phyloP scores from a whole-genome alignment of 2,329 filamentous ascomycete genomes.

The Plectosphaerella sp. region DNA sequence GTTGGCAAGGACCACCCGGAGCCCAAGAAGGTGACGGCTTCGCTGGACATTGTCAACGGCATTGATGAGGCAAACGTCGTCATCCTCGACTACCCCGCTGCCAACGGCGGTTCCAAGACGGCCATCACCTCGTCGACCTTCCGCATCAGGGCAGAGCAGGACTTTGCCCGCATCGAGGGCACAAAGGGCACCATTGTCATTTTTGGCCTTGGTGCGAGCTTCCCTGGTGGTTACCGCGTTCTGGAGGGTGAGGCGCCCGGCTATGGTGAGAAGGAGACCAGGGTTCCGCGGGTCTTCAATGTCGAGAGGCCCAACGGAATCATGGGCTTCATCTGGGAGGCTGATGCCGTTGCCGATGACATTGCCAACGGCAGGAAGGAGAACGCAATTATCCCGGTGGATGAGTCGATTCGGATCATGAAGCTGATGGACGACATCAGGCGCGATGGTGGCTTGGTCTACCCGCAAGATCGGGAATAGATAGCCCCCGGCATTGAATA shows the following conservation, averaged over 20 bases:
- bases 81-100: conserved; percentile 30
- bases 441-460: conserved; percentile 21
- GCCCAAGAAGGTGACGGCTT: conserved; percentile 27
- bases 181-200: conserved; percentile 19
- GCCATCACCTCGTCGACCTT: conserved; percentile 36
- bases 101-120: conserved; percentile 22
- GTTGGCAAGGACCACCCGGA: conserved; percentile 17
- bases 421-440: conserved; percentile 42
- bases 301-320: conserved; percentile 25
- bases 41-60: conserved; percentile 27
- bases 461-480: conserved; percentile 19
- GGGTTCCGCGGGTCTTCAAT: conserved; percentile 22
- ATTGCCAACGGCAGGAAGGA: conserved; percentile 30
- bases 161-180: conserved; percentile 33
- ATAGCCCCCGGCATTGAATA: background rate
- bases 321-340: conserved; percentile 39
- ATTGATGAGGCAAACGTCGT: conserved; percentile 30
- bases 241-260: conserved; percentile 6
- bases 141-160: conserved; percentile 12
- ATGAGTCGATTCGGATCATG: conserved; percentile 40
- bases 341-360: conserved; percentile 35
- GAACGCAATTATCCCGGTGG: conserved; percentile 37
- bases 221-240: conserved; percentile 29
- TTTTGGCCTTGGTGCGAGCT: conserved; percentile 24
- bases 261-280: background rate